phyloP scores from a whole-genome alignment of 768 basidiomycete genomes.

The Suillus alpinus region DNA sequence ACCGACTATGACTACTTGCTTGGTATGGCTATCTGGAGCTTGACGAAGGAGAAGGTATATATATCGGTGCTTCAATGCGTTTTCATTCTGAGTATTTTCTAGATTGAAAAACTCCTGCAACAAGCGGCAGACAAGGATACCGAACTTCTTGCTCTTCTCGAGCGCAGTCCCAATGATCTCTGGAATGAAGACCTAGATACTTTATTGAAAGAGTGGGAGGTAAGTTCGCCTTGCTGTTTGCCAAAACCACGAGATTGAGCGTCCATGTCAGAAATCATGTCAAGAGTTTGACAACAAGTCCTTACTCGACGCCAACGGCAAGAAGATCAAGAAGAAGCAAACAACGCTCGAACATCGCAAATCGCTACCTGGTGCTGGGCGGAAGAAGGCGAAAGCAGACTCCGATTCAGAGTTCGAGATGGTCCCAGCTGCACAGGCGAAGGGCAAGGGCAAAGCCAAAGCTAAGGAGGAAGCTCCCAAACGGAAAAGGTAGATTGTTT shows the following conservation, averaged over 20 bases:
- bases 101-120: constrained; percentile 82
- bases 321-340: constrained; percentile 58
- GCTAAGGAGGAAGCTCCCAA: constrained; percentile 39
- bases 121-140: constrained; percentile 81
- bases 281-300: constrained; percentile 44
- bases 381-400: constrained; percentile 35
- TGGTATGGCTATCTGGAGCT: constrained; percentile 92
- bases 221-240: constrained; percentile 35
- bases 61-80: background rate
- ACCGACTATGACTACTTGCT: constrained; percentile 91
- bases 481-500: constrained; percentile 58
- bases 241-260: constrained; percentile 2
- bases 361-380: constrained; percentile 40
- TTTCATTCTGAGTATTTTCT: constrained; percentile 9
- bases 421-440: constrained; percentile 24
- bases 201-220: constrained; percentile 85
- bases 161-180: constrained; percentile 74
- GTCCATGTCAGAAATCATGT: constrained; percentile 34
- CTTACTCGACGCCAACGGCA: constrained; percentile 44
- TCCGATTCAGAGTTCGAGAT: constrained; percentile 40
- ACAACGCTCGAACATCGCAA: constrained; percentile 52
- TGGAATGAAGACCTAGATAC: constrained; percentile 89
- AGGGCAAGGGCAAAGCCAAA: constrained; percentile 47
- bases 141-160: constrained; percentile 75
- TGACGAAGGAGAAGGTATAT: constrained; percentile 87